Conservation (phyloP, 2,329 filamentous ascomycete genomes). For the Hypoxylon sp. region DNA sequence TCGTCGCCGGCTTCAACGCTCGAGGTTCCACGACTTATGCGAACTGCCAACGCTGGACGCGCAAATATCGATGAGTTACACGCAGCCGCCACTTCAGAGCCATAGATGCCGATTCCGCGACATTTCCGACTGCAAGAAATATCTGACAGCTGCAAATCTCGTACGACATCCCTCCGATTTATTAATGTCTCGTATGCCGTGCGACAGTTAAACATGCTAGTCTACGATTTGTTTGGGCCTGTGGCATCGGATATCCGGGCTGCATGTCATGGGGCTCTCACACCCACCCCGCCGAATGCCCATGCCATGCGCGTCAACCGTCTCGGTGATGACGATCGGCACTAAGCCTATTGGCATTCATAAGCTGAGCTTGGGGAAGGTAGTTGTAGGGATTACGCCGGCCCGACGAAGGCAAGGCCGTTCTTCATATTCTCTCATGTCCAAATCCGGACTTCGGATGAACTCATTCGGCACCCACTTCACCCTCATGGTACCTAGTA, state of each 20-base stretch:
- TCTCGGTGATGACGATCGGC: constrained; percentile 29
- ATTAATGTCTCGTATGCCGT: constrained; percentile 39
- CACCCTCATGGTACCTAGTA: background rate
- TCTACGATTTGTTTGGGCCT: background rate
- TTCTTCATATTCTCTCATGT: constrained; percentile 16
- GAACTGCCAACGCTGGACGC: background rate
- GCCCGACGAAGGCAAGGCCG: constrained; percentile 25
- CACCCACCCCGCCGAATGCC: constrained; percentile 3
- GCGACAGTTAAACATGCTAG: constrained; percentile 11
- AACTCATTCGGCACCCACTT: constrained; percentile 8
- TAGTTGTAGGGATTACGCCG: constrained; percentile 12
- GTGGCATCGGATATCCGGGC: constrained; percentile 18
- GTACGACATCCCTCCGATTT: constrained; percentile 42
- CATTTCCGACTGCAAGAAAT: constrained; percentile 12
- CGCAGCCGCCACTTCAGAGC: constrained; percentile 3
- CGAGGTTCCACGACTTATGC: background rate
- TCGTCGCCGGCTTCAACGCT: background rate
- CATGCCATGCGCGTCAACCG: constrained; percentile 33
- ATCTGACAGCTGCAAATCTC: constrained; percentile 45
- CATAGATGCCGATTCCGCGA: constrained; percentile 16
- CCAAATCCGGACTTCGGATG: constrained; percentile 24
- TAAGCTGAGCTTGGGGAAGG: constrained; percentile 7
- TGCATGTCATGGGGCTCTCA: constrained; percentile 24
- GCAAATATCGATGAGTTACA: constrained; percentile 7
- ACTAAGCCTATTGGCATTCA: constrained; percentile 13